Conservation (phyloP, 192 early-diverging fungal species). For the Funneliformis geosporum region DNA sequence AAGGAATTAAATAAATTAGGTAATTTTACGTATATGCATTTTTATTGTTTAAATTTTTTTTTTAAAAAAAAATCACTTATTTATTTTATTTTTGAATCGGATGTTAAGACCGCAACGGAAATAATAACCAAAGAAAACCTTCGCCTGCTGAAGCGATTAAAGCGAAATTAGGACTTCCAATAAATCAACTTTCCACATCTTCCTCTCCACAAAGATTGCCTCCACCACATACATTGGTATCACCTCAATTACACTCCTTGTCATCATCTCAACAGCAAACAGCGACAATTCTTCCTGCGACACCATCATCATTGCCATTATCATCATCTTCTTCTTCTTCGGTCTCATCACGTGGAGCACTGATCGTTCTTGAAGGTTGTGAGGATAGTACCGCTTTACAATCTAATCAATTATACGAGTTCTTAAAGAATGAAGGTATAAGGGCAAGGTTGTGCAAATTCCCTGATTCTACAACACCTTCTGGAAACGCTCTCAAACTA, state of each 20-base stretch:
- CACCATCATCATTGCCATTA: background rate
- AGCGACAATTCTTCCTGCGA: background rate
- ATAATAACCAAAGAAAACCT: background rate
- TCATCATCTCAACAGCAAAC: background rate
- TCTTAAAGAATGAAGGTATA: constrained; percentile 32
- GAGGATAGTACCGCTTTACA: constrained; percentile 26
- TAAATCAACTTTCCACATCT: background rate
- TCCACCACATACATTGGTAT: background rate
- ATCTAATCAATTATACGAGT: constrained; percentile 21
- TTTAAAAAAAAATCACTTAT: background rate
- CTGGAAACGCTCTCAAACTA: constrained; percentile 15
- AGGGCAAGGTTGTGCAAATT: constrained; percentile 30
- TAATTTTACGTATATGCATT: background rate
- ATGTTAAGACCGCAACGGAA: background rate
- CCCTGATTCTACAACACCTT: constrained; percentile 28
- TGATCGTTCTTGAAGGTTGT: constrained; percentile 33
- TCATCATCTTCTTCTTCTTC: background rate
- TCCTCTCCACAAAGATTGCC: constrained; percentile 8
- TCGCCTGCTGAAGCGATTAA: constrained; percentile 5
- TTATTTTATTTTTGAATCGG: background rate
- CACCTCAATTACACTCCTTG: background rate
- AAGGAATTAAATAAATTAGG: constrained; percentile 28
- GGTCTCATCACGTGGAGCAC: constrained; percentile 4
- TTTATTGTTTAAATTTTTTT: background rate
- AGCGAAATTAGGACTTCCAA: background rate